A percentile compares a stretch with the other conserved stretches of the same genome.
These are phyloP conservation scores for Botryotinia globosa DNA, from an alignment of 2,329 filamentous ascomycete genomes.

Conservation along the genomic window DNA sequence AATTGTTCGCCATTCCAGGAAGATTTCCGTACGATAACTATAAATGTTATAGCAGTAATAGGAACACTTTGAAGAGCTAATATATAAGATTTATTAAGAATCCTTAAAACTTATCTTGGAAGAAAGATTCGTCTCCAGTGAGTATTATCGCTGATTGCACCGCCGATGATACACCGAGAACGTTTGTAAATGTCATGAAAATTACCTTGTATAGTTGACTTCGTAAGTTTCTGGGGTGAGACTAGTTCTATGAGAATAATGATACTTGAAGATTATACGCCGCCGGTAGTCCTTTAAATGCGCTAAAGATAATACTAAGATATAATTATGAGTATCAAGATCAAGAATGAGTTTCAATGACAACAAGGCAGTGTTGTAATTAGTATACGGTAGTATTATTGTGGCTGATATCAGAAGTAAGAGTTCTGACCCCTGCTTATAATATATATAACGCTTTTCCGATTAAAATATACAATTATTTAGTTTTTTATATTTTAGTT, in stretches of 20 bases:
- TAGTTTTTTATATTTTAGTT: too few relatives aligned
- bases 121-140: slow-evolving; percentile 36
- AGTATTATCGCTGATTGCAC: slow-evolving; percentile 38
- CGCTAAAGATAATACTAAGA: slow-evolving; percentile 23
- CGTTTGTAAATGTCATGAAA: slow-evolving; percentile 18
- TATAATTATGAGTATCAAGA: not conserved
- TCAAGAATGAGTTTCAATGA: not conserved
- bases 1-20: too few relatives aligned
- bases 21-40: too few relatives aligned
- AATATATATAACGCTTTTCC: too few relatives aligned
- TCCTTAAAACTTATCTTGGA: not conserved
- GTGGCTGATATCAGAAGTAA: too few relatives aligned
- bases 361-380: too few relatives aligned
- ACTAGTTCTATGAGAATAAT: slow-evolving; percentile 51
- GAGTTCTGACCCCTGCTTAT: too few relatives aligned
- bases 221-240: slow-evolving; percentile 46
- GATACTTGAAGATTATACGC: slow-evolving; percentile 45
- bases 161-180: slow-evolving; percentile 37
- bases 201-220: slow-evolving; percentile 34
- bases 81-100: not conserved
- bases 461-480: too few relatives aligned
- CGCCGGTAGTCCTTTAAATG: slow-evolving; percentile 45
- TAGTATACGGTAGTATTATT: too few relatives aligned
- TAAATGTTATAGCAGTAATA: not conserved
- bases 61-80: not conserved